phyloP scores from a whole-genome alignment of 2,329 filamentous ascomycete species.

The Cadophora sp. region DNA sequence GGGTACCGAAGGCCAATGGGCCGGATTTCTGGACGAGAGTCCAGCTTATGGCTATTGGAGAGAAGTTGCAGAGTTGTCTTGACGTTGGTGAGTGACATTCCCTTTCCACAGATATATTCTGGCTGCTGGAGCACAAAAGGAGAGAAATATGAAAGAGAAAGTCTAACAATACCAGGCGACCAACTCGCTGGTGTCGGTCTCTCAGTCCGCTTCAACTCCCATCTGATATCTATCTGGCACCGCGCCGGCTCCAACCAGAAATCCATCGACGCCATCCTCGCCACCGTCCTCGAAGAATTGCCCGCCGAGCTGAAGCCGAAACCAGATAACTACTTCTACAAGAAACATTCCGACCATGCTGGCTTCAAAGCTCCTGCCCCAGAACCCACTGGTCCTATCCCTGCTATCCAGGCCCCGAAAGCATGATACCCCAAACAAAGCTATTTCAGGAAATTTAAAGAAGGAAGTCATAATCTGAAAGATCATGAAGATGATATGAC shows the following conservation, averaged over 20 bases:
- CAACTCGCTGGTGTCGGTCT: constrained; percentile 91
- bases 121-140: too few relatives aligned
- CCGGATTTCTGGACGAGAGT: constrained; percentile 83
- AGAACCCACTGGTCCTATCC: constrained; percentile 34
- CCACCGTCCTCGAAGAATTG: constrained; percentile 75
- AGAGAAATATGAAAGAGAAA: background rate
- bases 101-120: background rate
- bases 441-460: constrained; percentile 8
- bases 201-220: constrained; percentile 86
- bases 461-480: constrained; percentile 10
- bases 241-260: constrained; percentile 81
- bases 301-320: constrained; percentile 76
- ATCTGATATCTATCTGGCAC: constrained; percentile 93
- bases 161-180: constrained; percentile 60
- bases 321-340: constrained; percentile 79
- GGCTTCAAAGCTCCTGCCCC: constrained; percentile 70
- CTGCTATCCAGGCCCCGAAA: constrained; percentile 36
- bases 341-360: constrained; percentile 87
- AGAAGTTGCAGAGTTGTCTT: constrained; percentile 77
- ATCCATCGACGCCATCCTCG: constrained; percentile 77
- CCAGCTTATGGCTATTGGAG: constrained; percentile 82
- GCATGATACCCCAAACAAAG: constrained; percentile 30
- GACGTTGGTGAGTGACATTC: constrained; percentile 63
- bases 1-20: constrained; percentile 77
- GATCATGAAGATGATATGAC: background rate